Evolutionary conservation across 148 eudicot genomes (phyloP), one percentile per base, ranked within the genome.

Genomic region (Drosera capensis): DNA sequence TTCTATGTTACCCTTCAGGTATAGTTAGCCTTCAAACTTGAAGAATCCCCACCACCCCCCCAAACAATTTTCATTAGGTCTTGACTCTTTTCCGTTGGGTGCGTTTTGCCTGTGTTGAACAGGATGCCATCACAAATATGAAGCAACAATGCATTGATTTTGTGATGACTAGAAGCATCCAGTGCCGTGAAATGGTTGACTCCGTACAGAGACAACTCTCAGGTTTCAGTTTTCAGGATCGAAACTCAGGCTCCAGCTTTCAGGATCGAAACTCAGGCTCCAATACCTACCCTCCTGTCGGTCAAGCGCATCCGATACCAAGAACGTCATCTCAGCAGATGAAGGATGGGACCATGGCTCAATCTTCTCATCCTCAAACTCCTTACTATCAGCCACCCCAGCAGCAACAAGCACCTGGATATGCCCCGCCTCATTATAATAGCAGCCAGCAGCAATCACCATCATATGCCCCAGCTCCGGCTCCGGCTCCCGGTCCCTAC

Each of bases 121-220:
- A 90, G 95, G 99, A 90, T 45, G 95, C 95, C 47, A 81, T 85
- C 31, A 76, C 77, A 43, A 81, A 65, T 28, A 62, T 85, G 44
- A 90, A 90, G 56, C 99, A 90, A 43, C 99, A 85, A 52, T 85
- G 82, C 67, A 81, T 80, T 57, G 99, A 90, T 63, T 90, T 80
- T 48, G 77, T 73, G 48, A 90, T 90, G 95, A 90, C 99, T 7
- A 60, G 99, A 74, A 80, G 67, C 46, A 90, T 90, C 22, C 95
- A 90, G 49, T 85, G 99, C 68, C 77, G 82, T 15, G 99, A 90
- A 59, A 90, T 90, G 95, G 78, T 80, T 0, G 93, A 84, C 14
- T 87, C 75, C 14, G 94, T 85, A 40, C 93, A 81, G 58, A 78
- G 85, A 57, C 70, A 80, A 52, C 54, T 90, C 40, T 70, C 94